Evolutionary conservation across 2,329 filamentous ascomycete species (phyloP).

Genomic region (Diaporthe batatas): DNA sequence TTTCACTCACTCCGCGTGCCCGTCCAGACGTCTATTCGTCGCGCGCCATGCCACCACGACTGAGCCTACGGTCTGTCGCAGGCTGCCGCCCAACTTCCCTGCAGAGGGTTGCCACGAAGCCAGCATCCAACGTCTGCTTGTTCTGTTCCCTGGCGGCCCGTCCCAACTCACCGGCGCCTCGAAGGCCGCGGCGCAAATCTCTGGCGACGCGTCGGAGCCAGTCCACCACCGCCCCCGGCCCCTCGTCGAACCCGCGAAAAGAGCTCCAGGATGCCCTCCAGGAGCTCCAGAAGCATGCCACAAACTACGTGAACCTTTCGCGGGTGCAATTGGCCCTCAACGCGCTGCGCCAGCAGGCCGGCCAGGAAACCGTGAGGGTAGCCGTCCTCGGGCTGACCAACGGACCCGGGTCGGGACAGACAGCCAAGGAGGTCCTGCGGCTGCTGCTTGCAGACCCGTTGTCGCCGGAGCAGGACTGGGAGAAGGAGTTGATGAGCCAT

Average conservation of each 20-base stretch:
- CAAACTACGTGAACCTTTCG: constrained; percentile 75
- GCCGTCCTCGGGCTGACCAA: constrained; percentile 66
- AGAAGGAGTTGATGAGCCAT: constrained; percentile 68
- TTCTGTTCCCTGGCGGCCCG: constrained; percentile 49
- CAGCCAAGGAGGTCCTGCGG: constrained; percentile 75
- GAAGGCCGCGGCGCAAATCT: constrained; percentile 38
- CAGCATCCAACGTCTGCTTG: constrained; percentile 47
- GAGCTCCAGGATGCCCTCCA: constrained; percentile 72
- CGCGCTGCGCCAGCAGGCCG: constrained; percentile 69
- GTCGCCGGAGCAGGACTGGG: constrained; percentile 73
- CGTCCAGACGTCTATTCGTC: constrained; percentile 6
- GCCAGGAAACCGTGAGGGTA: constrained; percentile 70
- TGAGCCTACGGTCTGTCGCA: constrained; percentile 47
- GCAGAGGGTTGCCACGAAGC: constrained; percentile 13
- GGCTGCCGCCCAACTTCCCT: constrained; percentile 41
- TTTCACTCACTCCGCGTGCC: neutral
- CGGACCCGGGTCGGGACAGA: constrained; percentile 55
- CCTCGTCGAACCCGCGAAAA: constrained; percentile 53
- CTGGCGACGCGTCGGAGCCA: constrained; percentile 44
- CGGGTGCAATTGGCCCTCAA: constrained; percentile 78
- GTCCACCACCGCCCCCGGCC: constrained; percentile 43
- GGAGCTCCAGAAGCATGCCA: constrained; percentile 71
- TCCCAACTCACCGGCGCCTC: constrained; percentile 24
- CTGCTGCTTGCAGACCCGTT: constrained; percentile 80
- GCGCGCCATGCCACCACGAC: constrained; percentile 50